Evolutionary conservation across 208 protist species (phyloP), one percentile per base, ranked within the genome.

Genomic region (Crithidia mellificae): DNA sequence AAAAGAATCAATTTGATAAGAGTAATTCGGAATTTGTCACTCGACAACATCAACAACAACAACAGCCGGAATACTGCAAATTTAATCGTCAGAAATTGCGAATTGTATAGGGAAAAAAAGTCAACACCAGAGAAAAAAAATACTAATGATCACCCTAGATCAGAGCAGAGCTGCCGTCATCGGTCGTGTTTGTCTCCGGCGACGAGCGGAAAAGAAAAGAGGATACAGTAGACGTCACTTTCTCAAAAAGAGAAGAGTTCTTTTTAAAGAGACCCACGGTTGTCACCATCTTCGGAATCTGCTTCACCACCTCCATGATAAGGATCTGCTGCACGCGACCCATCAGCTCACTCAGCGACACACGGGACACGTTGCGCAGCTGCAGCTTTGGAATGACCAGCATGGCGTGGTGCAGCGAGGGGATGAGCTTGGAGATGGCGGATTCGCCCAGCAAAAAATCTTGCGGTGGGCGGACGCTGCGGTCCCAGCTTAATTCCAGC

Each of bases 401-500:
- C 25, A 71, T 65, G 20, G 85, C 85, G 27, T 80, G 73, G 43
- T 84, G 77, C 22, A 91, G 67, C n/a, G 81, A 88, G 7, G 81
- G 84, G 34, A 90, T 74, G 32, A 90, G 53, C 22, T 65, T 72
- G 12, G 68, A 71, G 5, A 91, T 58, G 2, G 65, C 58, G 7
- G 81, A 87, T 54, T 77, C 74, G 47, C 71, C 66, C 20, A 90
- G 68, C 30, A 90, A 29, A 36, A 82, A 72, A 59, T 87, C 81
- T n/a, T 83, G 61, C 20, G 81, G 81, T 11, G 84, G 81, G 1
- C 44, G 44, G 24, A 74, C 70, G 38, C 71, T 84, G 30, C 84
- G 76, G 63, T 90, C 84, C 69, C 81, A 90, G 46, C 73, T 84
- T 9, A 87, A 22, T 62, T 85, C 65, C 43, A 84, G 27, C 34